A percentile compares a stretch with the other conserved stretches of the same genome.
These are phyloP conservation scores for Hypoxylon lenormandii DNA, from an alignment of 495 filamentous ascomycete genomes.

Conservation along the genomic window DNA sequence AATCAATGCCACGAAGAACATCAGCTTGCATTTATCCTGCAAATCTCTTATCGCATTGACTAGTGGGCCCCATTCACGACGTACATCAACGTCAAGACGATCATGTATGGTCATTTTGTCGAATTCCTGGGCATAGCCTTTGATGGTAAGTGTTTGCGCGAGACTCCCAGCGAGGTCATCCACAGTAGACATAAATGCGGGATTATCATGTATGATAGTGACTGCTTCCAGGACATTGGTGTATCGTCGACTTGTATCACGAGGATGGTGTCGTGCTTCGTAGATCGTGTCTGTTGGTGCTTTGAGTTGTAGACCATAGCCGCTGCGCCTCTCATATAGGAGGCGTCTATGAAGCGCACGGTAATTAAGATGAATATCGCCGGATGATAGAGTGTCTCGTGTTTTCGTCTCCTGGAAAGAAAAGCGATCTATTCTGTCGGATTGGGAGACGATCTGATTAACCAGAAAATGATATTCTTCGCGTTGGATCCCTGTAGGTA, in stretches of 20 bases:
- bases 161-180: constrained; percentile 47
- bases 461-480: constrained; percentile 59
- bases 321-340: constrained; percentile 52
- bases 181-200: constrained; percentile 46
- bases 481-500: constrained; percentile 66
- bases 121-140: constrained; percentile 48
- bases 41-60: constrained; percentile 46
- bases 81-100: constrained; percentile 50
- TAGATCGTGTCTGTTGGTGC: constrained; percentile 28
- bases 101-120: constrained; percentile 52
- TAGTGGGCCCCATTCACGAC: constrained; percentile 53
- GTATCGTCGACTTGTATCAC: constrained; percentile 28
- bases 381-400: not conserved
- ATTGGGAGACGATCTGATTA: constrained; percentile 57
- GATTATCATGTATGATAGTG: constrained; percentile 46
- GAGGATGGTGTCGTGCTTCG: constrained; percentile 35
- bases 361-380: constrained; percentile 46
- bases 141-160: constrained; percentile 47
- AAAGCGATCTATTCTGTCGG: constrained; percentile 52
- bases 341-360: constrained; percentile 55
- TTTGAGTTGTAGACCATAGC: constrained; percentile 13
- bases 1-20: constrained; percentile 44
- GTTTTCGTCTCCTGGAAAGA: constrained; percentile 10
- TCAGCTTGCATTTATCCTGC: constrained; percentile 24
- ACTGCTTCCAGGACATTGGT: constrained; percentile 49